Conservation (phyloP, 2,329 filamentous ascomycete species). For the Calonectria pseudoreteaudii region DNA sequence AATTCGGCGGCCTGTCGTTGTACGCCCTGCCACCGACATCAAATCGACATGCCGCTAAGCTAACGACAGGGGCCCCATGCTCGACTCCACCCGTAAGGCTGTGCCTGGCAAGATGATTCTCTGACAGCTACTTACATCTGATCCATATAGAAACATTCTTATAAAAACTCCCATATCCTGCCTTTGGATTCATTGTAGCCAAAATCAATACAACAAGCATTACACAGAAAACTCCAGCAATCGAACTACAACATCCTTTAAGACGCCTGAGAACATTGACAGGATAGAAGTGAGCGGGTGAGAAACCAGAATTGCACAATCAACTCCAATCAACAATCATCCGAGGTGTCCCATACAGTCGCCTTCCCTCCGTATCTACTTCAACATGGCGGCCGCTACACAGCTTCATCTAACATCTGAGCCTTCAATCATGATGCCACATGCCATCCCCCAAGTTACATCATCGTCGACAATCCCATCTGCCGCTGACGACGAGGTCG, state of each 20-base stretch:
- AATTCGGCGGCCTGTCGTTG: background rate
- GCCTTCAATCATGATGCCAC: conserved; percentile 32
- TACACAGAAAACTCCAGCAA: background rate
- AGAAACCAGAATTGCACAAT: background rate
- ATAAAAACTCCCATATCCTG: background rate
- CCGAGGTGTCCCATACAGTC: background rate
- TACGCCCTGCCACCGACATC: conserved; percentile 39
- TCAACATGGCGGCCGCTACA: conserved; percentile 48
- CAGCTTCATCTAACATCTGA: conserved; percentile 41
- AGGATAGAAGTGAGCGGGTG: background rate
- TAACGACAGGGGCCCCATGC: background rate
- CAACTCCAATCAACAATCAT: background rate
- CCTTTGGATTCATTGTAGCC: background rate
- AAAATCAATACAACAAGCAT: background rate
- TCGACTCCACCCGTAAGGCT: conserved; percentile 35
- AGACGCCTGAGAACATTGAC: background rate
- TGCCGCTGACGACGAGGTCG: conserved; percentile 23
- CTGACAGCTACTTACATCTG: background rate
- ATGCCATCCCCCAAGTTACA: background rate
- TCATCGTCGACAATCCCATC: background rate
- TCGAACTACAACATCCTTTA: background rate
- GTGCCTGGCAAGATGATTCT: background rate
- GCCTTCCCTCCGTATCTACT: background rate
- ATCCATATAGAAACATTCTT: background rate
- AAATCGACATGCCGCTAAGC: conserved; percentile 9